Conservation (phyloP, 176 grass and related monocot genomes). For the Eleusine coracana region DNA sequence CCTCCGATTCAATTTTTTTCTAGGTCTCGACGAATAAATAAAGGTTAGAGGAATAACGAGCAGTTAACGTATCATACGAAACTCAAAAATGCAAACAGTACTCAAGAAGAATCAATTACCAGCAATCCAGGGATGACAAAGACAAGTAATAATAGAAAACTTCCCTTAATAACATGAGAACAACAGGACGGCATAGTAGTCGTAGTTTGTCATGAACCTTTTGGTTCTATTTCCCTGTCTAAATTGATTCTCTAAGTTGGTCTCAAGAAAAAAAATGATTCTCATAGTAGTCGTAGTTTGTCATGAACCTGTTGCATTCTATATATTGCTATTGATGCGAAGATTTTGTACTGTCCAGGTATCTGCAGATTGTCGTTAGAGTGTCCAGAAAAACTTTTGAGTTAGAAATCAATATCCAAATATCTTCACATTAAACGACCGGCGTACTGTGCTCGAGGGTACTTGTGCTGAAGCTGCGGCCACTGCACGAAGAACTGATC, state of each 20-base stretch:
- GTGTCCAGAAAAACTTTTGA: neutral
- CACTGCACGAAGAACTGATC: slow-evolving; percentile 90
- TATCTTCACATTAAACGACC: slow-evolving; percentile 75
- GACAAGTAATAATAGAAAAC: neutral
- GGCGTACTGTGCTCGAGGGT: slow-evolving; percentile 56
- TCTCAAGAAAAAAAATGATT: neutral
- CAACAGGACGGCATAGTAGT: neutral
- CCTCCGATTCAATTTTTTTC: neutral
- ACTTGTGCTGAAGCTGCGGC: slow-evolving; percentile 71
- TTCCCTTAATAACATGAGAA: neutral
- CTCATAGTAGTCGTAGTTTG: too few relatives aligned
- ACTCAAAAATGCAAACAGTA: too few relatives aligned
- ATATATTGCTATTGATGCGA: neutral
- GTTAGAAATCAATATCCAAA: neutral
- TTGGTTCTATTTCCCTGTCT: neutral
- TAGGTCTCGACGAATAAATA: neutral
- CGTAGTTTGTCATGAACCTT: neutral
- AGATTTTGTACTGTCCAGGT: neutral
- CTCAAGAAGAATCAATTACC: neutral
- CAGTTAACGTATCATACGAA: too few relatives aligned
- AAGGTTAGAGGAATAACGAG: neutral
- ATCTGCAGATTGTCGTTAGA: neutral
- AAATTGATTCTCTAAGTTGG: neutral
- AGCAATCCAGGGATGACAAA: neutral
- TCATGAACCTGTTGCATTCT: too few relatives aligned